A percentile compares a stretch with the other conserved stretches of the same genome.
Conservation (phyloP, 768 basidiomycete genomes). For the Lyophyllum shimeji region DNA sequence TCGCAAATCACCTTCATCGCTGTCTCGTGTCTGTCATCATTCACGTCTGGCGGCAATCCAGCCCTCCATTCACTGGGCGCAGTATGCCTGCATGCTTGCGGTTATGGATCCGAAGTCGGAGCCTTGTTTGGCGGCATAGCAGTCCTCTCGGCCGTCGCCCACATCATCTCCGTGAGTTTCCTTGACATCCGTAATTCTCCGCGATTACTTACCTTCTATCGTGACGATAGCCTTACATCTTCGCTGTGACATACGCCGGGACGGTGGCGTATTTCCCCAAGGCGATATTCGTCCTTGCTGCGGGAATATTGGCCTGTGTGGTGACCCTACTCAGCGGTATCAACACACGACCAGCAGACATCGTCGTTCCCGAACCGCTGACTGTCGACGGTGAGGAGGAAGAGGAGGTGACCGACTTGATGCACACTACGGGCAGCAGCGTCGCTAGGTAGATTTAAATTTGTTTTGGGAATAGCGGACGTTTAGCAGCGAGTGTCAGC, state of each 20-base stretch:
- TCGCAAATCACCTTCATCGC: conserved; percentile 54
- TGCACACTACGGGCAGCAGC: background rate
- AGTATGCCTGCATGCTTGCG: conserved; percentile 59
- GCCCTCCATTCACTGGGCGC: conserved; percentile 71
- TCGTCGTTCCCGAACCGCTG: conserved; percentile 7
- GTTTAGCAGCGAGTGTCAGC: background rate
- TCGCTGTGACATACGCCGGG: conserved; percentile 62
- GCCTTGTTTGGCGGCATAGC: conserved; percentile 73
- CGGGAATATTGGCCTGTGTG: conserved; percentile 49
- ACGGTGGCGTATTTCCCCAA: conserved; percentile 67
- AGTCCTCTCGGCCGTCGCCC: conserved; percentile 63
- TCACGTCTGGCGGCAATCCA: conserved; percentile 70
- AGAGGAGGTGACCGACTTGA: background rate
- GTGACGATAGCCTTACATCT: conserved; percentile 57
- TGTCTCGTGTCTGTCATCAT: conserved; percentile 60
- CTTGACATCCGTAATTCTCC: background rate
- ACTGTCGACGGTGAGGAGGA: conserved; percentile 7
- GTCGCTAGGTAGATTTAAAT: background rate
- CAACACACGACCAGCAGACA: conserved; percentile 14
- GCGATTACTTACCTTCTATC: background rate
- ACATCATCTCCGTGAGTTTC: conserved; percentile 53
- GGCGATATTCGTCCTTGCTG: conserved; percentile 65
- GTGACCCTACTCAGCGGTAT: conserved; percentile 47
- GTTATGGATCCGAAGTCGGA: conserved; percentile 48
- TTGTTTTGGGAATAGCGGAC: background rate